Evolutionary conservation across 768 basidiomycete genomes (phyloP).

Genomic region (Leccinum rimulosum): DNA sequence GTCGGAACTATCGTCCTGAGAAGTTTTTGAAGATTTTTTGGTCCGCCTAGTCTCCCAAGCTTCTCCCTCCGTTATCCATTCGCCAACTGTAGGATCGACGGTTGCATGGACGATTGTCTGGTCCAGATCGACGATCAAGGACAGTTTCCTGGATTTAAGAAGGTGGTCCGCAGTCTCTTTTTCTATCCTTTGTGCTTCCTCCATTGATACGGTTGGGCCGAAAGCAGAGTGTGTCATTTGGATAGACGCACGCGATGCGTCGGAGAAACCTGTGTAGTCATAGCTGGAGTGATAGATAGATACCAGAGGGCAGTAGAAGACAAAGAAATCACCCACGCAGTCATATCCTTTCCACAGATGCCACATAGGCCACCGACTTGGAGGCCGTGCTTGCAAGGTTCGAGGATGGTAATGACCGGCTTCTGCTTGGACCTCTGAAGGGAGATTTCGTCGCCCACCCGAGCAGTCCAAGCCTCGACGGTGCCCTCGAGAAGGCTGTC

Average conservation of each 20-base stretch:
- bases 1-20: conserved; percentile 31
- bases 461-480: conserved; percentile 68
- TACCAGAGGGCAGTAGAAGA: conserved; percentile 2
- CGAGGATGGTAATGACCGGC: conserved; percentile 65
- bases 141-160: conserved; percentile 72
- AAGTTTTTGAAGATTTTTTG: conserved; percentile 37
- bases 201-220: conserved; percentile 87
- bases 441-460: conserved; percentile 62
- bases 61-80: conserved; percentile 89
- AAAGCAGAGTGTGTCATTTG: conserved; percentile 93
- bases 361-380: conserved; percentile 92
- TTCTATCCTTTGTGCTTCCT: conserved; percentile 90
- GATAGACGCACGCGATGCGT: conserved; percentile 82
- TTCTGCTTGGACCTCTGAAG: conserved; percentile 54
- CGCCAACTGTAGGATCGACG: conserved; percentile 96
- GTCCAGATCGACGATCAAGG: conserved; percentile 97
- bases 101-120: conserved; percentile 99
- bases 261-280: conserved; percentile 87
- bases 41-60: conserved; percentile 69
- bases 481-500: conserved; percentile 83
- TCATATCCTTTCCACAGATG: conserved; percentile 94
- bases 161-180: conserved; percentile 78
- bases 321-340: conserved; percentile 52
- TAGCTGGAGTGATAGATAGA: conserved; percentile 40
- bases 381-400: conserved; percentile 96